Base-by-base conservation (phyloP, 345 rosid species). In the Cardamine occulta region DNA sequence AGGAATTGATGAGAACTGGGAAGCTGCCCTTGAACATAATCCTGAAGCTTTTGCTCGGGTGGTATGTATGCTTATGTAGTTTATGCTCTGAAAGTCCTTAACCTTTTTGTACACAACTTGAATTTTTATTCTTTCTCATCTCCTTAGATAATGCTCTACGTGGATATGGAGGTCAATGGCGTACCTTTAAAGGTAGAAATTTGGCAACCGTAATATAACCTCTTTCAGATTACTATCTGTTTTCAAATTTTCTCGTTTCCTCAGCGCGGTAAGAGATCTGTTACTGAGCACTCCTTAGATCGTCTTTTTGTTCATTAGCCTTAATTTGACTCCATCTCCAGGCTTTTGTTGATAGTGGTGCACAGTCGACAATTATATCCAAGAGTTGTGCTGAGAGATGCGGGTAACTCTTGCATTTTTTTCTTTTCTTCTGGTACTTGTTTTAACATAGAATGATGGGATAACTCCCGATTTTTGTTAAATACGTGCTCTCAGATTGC, bases 1-100 rank as follows among this genome's bases (percentile, higher is more conserved):
- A 89, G 99, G 99, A 73, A 95, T 95, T 73, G 99, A 95, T 84
- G 99, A 95, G 82, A 95, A 95, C 65, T 89, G 98, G 99, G 99
- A 86, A 81, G 99, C 99, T 80, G 98, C 98, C 65, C 82, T 95
- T 82, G 98, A 95, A 79, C 60, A 95, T 81, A 92, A 95, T 68
- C 99, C 98, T 66, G 99, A 95, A 84, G 97, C 87, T 83, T 95
- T 95, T 85, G 99, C 97, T 47, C 84, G 98, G 81, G 99, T 95
- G 96, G 99, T 95, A 89, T 51, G 94, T 82, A 68, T 68, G 65
- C 80, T 81, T 11, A 28, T 42, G 49, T 58, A 68, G 56, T 70
- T 45, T 9, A 73, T 74, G 64, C 55, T 75, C 26, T 82, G 66
- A 56, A 29, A 49, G 60, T 72, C 65, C 66, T 80, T 47, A 83